phyloP scores from a whole-genome alignment of 371 early-diverging fungal species.

The Haplosporangium sp. region DNA sequence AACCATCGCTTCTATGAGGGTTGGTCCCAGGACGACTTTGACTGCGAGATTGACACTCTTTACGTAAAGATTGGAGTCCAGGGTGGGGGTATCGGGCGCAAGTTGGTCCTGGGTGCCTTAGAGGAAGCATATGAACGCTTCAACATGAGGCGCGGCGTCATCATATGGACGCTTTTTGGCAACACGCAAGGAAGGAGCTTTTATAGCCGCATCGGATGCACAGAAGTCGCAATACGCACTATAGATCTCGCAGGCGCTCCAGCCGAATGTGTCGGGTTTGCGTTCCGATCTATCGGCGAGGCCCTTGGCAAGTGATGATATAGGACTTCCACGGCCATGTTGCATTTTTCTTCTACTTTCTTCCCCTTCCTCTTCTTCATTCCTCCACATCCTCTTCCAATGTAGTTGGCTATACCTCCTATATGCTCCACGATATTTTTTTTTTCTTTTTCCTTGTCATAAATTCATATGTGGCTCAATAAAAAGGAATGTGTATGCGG shows the following conservation, averaged over 20 bases:
- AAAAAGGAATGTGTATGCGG: too few relatives aligned
- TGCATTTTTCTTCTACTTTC: background rate
- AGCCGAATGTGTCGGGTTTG: slow-evolving; percentile 39
- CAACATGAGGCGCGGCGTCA: slow-evolving; percentile 36
- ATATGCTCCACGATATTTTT: too few relatives aligned
- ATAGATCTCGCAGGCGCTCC: slow-evolving; percentile 26
- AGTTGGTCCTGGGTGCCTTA: slow-evolving; percentile 36
- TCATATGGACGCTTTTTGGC: slow-evolving; percentile 42
- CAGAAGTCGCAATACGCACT: slow-evolving; percentile 27
- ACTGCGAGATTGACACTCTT: slow-evolving; percentile 51
- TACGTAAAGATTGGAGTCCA: slow-evolving; percentile 51
- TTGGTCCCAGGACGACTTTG: slow-evolving; percentile 38
- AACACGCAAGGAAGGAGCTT: slow-evolving; percentile 35
- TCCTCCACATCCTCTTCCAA: too few relatives aligned
- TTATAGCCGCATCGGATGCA: slow-evolving; percentile 41
- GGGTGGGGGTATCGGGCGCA: slow-evolving; percentile 47
- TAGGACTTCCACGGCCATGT: too few relatives aligned
- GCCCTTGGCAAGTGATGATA: slow-evolving; percentile 22
- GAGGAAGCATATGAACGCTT: slow-evolving; percentile 44
- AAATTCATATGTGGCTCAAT: too few relatives aligned
- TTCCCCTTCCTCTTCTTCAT: background rate
- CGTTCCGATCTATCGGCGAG: slow-evolving; percentile 20
- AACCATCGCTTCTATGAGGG: slow-evolving; percentile 36
- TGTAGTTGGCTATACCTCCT: too few relatives aligned
- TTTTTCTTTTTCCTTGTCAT: too few relatives aligned